These are phyloP conservation scores for Jatropha multifida DNA, from an alignment of 441 rosid species.

Conservation along the genomic window DNA sequence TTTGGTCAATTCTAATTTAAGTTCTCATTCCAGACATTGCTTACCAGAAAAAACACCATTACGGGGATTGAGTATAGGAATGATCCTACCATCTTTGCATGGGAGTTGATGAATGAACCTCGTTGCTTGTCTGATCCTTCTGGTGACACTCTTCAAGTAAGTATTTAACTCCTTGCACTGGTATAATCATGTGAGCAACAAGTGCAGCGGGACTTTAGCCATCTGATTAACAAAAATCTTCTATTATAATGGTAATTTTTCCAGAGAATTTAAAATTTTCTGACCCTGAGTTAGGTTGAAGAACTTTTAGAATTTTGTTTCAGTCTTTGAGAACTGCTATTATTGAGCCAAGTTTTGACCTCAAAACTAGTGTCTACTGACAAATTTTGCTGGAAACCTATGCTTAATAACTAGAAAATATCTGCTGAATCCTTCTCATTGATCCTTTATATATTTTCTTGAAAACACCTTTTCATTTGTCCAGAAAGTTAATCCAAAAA, in stretches of 20 bases:
- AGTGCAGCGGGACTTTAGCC: not conserved
- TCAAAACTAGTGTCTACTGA: not conserved
- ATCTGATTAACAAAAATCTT: slow-evolving; percentile 6
- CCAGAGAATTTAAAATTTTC: not conserved
- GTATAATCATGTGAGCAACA: not conserved
- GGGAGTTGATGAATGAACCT: slow-evolving; percentile 98
- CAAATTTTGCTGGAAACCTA: not conserved
- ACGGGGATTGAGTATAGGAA: slow-evolving; percentile 82
- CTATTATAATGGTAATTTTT: not conserved
- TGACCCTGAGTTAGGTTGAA: not conserved
- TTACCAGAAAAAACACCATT: slow-evolving; percentile 81
- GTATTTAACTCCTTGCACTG: slow-evolving; percentile 27
- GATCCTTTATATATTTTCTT: not conserved
- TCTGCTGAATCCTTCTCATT: not conserved
- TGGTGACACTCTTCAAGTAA: slow-evolving; percentile 88
- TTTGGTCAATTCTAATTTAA: slow-evolving; percentile 10
- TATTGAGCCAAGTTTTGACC: not conserved
- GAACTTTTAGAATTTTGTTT: not conserved
- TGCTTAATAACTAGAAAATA: not conserved
- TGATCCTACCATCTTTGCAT: slow-evolving; percentile 89
- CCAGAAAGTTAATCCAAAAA: not conserved
- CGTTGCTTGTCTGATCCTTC: slow-evolving; percentile 89
- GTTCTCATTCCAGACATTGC: slow-evolving; percentile 51
- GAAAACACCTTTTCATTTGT: not conserved
- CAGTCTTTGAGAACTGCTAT: not conserved